Evolutionary conservation across 139 green algal species (phyloP).

Genomic region (Chlorella vulgaris): DNA sequence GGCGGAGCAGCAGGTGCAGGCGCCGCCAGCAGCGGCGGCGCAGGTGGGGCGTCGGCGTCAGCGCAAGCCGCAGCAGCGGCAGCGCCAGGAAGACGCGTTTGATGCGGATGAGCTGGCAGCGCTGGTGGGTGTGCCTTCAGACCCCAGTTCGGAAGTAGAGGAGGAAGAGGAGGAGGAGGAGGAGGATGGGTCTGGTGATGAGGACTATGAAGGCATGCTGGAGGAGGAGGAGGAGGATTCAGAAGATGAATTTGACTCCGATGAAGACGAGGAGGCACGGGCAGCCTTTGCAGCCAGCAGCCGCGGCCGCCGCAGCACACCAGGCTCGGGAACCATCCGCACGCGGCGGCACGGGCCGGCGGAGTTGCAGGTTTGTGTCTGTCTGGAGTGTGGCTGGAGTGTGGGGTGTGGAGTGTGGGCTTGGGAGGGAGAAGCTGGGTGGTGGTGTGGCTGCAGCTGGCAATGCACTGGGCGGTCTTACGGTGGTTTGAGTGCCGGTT

Average conservation of each 20-base stretch:
- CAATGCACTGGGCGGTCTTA: no score
- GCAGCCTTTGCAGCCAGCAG: neutral
- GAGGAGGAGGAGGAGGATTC: neutral
- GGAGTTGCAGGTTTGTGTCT: no score
- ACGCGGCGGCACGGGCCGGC: neutral
- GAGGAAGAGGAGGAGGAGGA: neutral
- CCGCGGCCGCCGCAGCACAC: neutral
- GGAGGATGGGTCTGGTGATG: neutral
- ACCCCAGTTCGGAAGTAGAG: no score
- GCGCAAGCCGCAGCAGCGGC: no score
- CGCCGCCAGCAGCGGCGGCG: neutral
- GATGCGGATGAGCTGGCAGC: neutral
- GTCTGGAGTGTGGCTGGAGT: no score
- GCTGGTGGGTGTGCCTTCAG: neutral
- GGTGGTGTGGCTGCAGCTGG: neutral
- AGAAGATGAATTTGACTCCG: neutral
- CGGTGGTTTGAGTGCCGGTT: no score
- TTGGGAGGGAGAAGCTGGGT: neutral
- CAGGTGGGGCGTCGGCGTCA: no score
- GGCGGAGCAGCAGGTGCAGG: conserved; percentile 3
- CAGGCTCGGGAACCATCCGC: neutral
- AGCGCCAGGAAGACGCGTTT: neutral
- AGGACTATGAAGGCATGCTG: neutral
- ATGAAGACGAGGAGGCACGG: conserved; percentile 2
- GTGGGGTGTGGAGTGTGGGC: neutral